Evolutionary conservation across 257 asterid genomes (phyloP).

Genomic region (Prunella vulgaris): DNA sequence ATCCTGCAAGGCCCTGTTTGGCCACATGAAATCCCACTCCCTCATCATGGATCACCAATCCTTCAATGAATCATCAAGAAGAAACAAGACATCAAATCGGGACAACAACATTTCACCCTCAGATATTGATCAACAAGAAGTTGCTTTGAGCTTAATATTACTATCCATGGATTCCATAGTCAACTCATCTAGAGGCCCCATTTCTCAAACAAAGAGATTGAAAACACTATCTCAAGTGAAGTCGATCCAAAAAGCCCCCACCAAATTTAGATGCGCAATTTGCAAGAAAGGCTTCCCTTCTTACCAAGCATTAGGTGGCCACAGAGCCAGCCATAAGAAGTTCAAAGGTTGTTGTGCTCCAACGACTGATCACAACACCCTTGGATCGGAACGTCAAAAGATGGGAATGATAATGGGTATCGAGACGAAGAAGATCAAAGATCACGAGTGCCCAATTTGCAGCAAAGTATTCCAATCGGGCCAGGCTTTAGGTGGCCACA

Average conservation of each 20-base stretch:
- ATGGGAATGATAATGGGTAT: too few species aligned
- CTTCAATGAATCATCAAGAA: too few species aligned
- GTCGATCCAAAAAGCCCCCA: too few species aligned
- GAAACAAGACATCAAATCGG: slow-evolving; percentile 57
- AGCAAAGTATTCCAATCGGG: slow-evolving; percentile 62
- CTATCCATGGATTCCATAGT: slow-evolving; percentile 41
- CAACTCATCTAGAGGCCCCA: too few species aligned
- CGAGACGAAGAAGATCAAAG: slow-evolving; percentile 32
- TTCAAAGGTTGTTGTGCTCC: slow-evolving; percentile 53
- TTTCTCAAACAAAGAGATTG: slow-evolving; percentile 20
- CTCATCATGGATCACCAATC: too few species aligned
- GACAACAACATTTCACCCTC: slow-evolving; percentile 7
- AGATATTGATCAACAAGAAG: slow-evolving; percentile 82
- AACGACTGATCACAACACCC: too few species aligned
- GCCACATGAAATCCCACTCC: slow-evolving; percentile 44
- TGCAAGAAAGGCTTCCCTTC: slow-evolving; percentile 60
- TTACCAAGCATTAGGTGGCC: slow-evolving; percentile 85
- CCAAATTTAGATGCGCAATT: slow-evolving; percentile 46
- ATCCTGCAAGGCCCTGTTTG: slow-evolving; percentile 45
- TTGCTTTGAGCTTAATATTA: slow-evolving; percentile 63
- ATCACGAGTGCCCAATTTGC: slow-evolving; percentile 72
- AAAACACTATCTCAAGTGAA: too few species aligned
- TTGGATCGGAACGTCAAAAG: too few species aligned
- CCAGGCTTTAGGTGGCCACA: slow-evolving; percentile 90
- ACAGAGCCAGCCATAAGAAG: slow-evolving; percentile 80